Conservation (phyloP, 371 early-diverging fungal species). For the Mortierella polycephala region DNA sequence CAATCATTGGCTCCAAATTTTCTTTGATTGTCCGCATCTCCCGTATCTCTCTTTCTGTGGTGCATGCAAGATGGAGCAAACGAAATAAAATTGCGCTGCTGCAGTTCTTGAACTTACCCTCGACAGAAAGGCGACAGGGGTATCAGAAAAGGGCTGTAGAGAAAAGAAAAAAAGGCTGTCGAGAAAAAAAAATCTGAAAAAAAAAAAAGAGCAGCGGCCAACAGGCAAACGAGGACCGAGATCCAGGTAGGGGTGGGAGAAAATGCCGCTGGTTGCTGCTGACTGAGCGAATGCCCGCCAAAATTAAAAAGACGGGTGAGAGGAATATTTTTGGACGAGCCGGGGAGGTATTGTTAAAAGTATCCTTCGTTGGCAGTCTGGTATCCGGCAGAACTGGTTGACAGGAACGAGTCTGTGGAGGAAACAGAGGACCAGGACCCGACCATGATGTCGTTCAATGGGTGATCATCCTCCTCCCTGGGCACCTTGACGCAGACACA, state of each 20-base stretch:
- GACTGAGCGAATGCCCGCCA: not conserved
- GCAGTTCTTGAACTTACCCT: too few relatives aligned
- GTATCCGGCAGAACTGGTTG: constrained; percentile 30
- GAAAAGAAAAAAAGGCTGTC: constrained; percentile 5
- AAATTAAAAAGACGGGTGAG: constrained; percentile 1
- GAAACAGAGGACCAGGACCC: constrained; percentile 48
- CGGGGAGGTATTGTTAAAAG: constrained; percentile 2
- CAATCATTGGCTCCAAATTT: too few relatives aligned
- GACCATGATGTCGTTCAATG: constrained; percentile 35
- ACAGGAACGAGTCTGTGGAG: constrained; percentile 30
- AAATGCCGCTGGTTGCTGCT: not conserved
- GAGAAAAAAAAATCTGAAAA: constrained; percentile 7
- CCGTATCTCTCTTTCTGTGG: too few relatives aligned
- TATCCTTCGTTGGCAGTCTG: constrained; percentile 24
- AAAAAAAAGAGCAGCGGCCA: too few relatives aligned
- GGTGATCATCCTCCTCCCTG: constrained; percentile 43
- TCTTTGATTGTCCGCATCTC: too few relatives aligned
- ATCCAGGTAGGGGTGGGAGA: not conserved
- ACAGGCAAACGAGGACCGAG: too few relatives aligned
- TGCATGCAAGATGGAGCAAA: too few relatives aligned
- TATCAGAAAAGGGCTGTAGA: too few relatives aligned
- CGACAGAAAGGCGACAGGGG: too few relatives aligned
- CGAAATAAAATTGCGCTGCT: too few relatives aligned
- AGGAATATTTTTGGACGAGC: not conserved
- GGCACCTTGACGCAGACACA: constrained; percentile 15